Evolutionary conservation across 192 early-diverging fungal species (phyloP).

Genomic region (Backusella westeae): DNA sequence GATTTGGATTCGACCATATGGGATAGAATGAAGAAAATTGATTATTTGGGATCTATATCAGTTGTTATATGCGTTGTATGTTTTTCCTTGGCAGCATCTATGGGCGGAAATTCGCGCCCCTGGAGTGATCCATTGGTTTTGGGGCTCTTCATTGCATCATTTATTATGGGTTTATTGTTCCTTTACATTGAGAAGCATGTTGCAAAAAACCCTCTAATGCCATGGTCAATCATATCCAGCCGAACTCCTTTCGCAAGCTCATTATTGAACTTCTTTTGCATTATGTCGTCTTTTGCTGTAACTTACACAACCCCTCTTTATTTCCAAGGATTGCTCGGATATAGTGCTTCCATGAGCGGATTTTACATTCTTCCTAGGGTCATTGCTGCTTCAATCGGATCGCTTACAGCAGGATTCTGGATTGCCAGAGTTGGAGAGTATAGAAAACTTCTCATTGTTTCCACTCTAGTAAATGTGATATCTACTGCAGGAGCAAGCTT

Average conservation of each 20-base stretch:
- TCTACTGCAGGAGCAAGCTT: slow-evolving; percentile 54
- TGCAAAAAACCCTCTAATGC: slow-evolving; percentile 64
- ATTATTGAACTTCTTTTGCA: slow-evolving; percentile 47
- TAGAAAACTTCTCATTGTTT: slow-evolving; percentile 32
- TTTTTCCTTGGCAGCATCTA: slow-evolving; percentile 50
- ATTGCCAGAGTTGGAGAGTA: slow-evolving; percentile 38
- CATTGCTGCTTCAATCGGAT: slow-evolving; percentile 23
- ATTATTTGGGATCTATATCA: slow-evolving; percentile 47
- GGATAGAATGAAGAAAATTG: slow-evolving; percentile 47
- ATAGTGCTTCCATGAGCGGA: slow-evolving; percentile 21
- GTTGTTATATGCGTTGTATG: slow-evolving; percentile 38
- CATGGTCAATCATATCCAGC: slow-evolving; percentile 53
- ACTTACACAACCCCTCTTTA: slow-evolving; percentile 39
- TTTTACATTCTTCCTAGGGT: slow-evolving; percentile 32
- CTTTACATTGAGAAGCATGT: slow-evolving; percentile 52
- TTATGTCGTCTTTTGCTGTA: slow-evolving; percentile 32
- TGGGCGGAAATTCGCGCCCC: slow-evolving; percentile 53
- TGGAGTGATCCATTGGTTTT: slow-evolving; percentile 52
- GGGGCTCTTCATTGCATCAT: slow-evolving; percentile 40
- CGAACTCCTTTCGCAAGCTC: slow-evolving; percentile 39
- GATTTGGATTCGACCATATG: neutral
- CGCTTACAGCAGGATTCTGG: slow-evolving; percentile 26
- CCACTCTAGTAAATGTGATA: slow-evolving; percentile 48
- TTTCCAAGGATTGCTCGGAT: slow-evolving; percentile 36
- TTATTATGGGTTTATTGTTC: slow-evolving; percentile 34